These are phyloP conservation scores for Vitis amurensis DNA, from an alignment of 164 flowering plant species.

Conservation along the genomic window DNA sequence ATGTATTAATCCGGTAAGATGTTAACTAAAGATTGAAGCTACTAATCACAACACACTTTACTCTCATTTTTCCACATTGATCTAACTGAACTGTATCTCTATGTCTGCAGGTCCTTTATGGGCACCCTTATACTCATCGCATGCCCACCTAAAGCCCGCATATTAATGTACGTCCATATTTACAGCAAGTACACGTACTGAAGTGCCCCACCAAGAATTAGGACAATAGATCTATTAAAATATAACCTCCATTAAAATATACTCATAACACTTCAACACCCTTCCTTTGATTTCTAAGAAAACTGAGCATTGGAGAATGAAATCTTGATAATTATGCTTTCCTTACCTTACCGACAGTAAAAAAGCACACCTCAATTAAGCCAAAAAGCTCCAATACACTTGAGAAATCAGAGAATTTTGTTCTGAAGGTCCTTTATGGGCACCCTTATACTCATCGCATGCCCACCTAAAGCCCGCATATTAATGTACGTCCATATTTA, in stretches of 20 bases:
- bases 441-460: constrained; percentile 21
- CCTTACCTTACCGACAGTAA: background rate
- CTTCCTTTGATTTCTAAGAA: background rate
- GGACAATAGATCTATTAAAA: constrained; percentile 21
- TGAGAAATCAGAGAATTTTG: background rate
- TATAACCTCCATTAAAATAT: background rate
- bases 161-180: constrained; percentile 64
- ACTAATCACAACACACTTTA: no score
- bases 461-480: constrained; percentile 62
- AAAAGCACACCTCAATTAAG: background rate
- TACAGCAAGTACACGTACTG: constrained; percentile 55
- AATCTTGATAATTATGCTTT: background rate
- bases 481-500: constrained; percentile 72
- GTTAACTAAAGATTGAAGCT: no score
- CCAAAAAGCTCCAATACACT: background rate
- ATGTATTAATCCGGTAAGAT: no score
- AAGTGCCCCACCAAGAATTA: constrained; percentile 73
- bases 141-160: constrained; percentile 63
- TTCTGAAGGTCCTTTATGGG: constrained; percentile 16
- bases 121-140: constrained; percentile 24
- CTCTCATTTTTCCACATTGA: no score
- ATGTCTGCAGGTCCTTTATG: constrained; percentile 54
- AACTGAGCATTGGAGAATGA: background rate
- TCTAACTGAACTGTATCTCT: background rate
- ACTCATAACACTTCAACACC: background rate